Percentiles rank a stretch among this genome's conserved stretches.
These are phyloP conservation scores for Citropsis articulata DNA, from an alignment of 345 rosid species.

Conservation along the genomic window DNA sequence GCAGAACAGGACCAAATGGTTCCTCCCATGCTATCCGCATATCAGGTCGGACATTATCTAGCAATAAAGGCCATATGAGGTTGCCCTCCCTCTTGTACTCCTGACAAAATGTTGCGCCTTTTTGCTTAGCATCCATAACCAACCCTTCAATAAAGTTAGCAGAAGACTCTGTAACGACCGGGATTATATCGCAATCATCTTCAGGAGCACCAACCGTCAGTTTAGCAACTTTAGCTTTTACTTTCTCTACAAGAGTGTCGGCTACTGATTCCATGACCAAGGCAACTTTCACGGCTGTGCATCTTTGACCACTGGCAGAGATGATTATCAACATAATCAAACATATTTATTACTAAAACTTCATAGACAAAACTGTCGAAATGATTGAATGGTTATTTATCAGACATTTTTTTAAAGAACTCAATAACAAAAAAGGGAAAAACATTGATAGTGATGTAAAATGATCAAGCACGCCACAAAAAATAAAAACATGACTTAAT, in stretches of 20 bases:
- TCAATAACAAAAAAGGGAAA: not conserved
- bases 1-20: constrained; percentile 85
- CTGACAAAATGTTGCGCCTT: constrained; percentile 91
- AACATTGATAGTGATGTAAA: not conserved
- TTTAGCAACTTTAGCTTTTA: constrained; percentile 75
- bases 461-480: not conserved
- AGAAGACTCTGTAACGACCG: constrained; percentile 87
- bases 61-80: constrained; percentile 91
- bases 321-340: not conserved
- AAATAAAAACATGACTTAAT: not conserved
- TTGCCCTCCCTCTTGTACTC: constrained; percentile 82
- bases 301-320: constrained; percentile 80
- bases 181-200: constrained; percentile 81
- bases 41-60: constrained; percentile 87
- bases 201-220: constrained; percentile 81
- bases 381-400: not conserved
- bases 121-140: constrained; percentile 84
- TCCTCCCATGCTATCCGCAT: constrained; percentile 99
- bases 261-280: constrained; percentile 89
- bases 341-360: not conserved
- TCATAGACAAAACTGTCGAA: not conserved
- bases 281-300: constrained; percentile 89
- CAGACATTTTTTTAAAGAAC: not conserved
- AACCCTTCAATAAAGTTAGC: constrained; percentile 94
- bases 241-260: constrained; percentile 71